These are phyloP conservation scores for Zopfochytrium polystomum DNA, from an alignment of 371 early-diverging fungal genomes.

Conservation along the genomic window DNA sequence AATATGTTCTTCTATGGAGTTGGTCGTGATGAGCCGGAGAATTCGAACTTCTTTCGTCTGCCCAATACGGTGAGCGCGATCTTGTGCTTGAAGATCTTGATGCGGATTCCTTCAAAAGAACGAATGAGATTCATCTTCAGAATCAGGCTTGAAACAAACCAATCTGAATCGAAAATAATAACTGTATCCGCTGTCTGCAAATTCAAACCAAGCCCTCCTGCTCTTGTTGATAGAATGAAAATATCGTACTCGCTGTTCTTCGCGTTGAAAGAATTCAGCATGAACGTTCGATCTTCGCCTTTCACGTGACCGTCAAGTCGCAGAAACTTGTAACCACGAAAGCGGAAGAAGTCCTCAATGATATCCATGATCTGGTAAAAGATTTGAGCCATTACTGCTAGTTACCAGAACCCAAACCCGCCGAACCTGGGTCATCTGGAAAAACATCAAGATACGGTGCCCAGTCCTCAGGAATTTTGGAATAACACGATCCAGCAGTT, in stretches of 20 bases:
- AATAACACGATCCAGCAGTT: constrained; percentile 93
- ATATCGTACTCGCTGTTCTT: constrained; percentile 82
- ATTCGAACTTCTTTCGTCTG: constrained; percentile 99
- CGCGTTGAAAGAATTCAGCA: constrained; percentile 83
- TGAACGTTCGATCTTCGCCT: constrained; percentile 81
- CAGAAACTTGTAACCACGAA: constrained; percentile 75
- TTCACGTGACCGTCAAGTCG: constrained; percentile 97
- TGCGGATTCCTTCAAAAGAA: constrained; percentile 78
- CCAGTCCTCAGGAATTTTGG: constrained; percentile 83
- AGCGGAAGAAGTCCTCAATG: constrained; percentile 90
- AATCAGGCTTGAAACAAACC: constrained; percentile 44
- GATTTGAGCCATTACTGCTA: too few species aligned
- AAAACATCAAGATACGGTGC: constrained; percentile 95
- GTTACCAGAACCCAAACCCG: not conserved
- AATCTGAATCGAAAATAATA: constrained; percentile 99
- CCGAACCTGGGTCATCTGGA: constrained; percentile 93
- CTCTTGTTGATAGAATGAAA: constrained; percentile 97
- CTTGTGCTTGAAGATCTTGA: constrained; percentile 99
- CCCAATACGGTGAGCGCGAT: constrained; percentile 99
- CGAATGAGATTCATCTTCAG: not conserved
- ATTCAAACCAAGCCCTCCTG: constrained; percentile 99
- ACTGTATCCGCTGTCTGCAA: constrained; percentile 99
- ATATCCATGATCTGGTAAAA: constrained; percentile 82
- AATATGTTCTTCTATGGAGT: constrained; percentile 96
- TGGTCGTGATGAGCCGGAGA: constrained; percentile 91